Base-by-base conservation (phyloP, 225 moss, liverwort and hornwort genomes). In the Bryoerythrophyllum caledonicum region DNA sequence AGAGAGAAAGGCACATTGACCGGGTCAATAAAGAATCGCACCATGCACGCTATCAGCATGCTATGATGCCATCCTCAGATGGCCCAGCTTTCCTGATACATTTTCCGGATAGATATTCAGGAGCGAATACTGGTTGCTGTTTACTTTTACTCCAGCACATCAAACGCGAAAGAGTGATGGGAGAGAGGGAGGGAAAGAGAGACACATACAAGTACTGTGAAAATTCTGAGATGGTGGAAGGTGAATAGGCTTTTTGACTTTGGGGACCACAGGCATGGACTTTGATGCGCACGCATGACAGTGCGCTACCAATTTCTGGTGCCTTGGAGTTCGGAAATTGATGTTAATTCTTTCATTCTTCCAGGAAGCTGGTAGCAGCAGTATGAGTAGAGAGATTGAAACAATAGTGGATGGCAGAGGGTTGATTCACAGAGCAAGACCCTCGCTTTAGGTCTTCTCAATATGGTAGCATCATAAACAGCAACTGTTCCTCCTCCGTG, bases 401-500 rank as follows among this genome's bases (percentile, higher is more conserved):
- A 32, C 32, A 20, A 3, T 34, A 12, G 68, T 14, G 21, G 68
- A 32, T 4, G n/a, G 1, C 5, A 24, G 19, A 2, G 3, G 20
- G 34, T 26, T 2, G 7, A 6, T 60, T 32, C 9, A 55, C 40
- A 38, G 11, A 17, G 17, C 48, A 17, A 17, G 48, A 5, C 17
- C 17, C 17, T 48, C 6, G 16, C 17, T 48, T 17, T 48, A 48
- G 48, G 48, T 48, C 17, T 48, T 17, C 17, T 48, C 48, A 6
- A 44, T 44, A 3, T 32, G 32, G 32, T 32, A 32, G 32, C 32
- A 32, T 32, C 8, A 10, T 8, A 38, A 38, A 38, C 38, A 49
- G 49, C n/a, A n/a, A 60, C n/a, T 20, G 20, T 60, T 60, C 48
- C 48, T 60, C 60, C 23, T 74, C 54, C 54, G 64, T 16, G 51